Evolutionary conservation across 73 alveolate genomes (phyloP).

Genomic region (Tetrahymena thermophila): DNA sequence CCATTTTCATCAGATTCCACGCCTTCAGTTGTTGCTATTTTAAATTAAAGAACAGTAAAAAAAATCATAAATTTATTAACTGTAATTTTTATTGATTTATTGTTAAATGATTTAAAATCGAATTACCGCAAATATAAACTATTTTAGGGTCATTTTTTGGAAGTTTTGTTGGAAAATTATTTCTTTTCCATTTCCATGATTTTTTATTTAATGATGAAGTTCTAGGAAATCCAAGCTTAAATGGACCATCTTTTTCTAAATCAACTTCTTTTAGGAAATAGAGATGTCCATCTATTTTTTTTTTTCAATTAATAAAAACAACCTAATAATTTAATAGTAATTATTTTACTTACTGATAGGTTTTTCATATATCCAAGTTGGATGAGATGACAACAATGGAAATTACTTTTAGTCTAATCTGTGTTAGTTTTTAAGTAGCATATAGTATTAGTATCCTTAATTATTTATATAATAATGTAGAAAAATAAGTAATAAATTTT

Average conservation of each 20-base stretch:
- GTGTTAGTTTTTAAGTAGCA: not conserved
- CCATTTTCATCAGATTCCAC: not conserved
- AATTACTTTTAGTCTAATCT: not conserved
- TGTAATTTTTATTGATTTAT: too few species aligned
- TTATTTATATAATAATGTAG: not conserved
- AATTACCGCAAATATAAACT: not conserved
- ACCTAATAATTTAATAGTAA: not conserved
- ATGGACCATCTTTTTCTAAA: not conserved
- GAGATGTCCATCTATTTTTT: not conserved
- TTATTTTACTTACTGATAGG: not conserved
- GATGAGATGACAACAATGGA: not conserved
- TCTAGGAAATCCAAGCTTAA: not conserved
- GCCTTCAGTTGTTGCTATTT: not conserved
- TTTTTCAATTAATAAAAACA: not conserved
- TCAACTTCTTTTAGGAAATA: not conserved
- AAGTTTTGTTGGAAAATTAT: not conserved
- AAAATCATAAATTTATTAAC: too few species aligned
- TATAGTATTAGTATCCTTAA: not conserved
- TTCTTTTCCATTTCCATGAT: slow-evolving; percentile 1
- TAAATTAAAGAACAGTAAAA: too few species aligned
- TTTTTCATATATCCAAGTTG: not conserved
- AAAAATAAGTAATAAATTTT: not conserved
- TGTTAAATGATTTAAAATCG: too few species aligned
- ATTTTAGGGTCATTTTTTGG: not conserved
- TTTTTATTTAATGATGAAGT: not conserved